A percentile compares a stretch with the other conserved stretches of the same genome.
These are phyloP conservation scores for Monilinia fructigena DNA, from an alignment of 2,329 filamentous ascomycete species.

Conservation along the genomic window DNA sequence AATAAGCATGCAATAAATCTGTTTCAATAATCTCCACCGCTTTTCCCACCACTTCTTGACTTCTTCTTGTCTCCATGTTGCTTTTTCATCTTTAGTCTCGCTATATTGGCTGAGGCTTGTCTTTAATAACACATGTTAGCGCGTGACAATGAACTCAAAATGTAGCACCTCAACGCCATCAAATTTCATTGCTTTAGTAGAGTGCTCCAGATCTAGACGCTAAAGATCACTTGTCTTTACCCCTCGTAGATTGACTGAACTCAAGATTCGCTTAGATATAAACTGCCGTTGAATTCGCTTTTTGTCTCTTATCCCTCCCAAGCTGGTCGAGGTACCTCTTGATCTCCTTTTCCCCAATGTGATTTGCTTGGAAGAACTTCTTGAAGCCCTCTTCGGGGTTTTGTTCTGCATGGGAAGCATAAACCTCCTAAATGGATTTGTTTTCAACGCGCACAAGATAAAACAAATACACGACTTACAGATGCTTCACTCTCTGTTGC, in stretches of 20 bases:
- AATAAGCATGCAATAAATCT: neutral
- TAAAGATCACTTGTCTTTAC: neutral
- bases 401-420: neutral
- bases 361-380: neutral
- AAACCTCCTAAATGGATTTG: neutral
- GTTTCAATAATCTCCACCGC: constrained; percentile 5
- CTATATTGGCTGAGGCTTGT: constrained; percentile 36
- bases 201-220: neutral
- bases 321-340: neutral
- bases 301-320: neutral
- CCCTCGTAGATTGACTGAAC: neutral
- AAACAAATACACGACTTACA: constrained; percentile 34
- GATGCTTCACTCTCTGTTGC: constrained; percentile 50
- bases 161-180: neutral
- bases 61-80: constrained; percentile 39
- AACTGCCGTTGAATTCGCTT: neutral
- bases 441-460: neutral
- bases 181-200: neutral
- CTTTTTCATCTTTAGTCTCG: constrained; percentile 39
- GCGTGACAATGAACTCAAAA: neutral
- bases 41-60: constrained; percentile 27
- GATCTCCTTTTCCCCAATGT: neutral
- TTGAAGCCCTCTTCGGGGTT: neutral
- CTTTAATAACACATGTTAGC: constrained; percentile 29
- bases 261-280: too few relatives aligned